A percentile compares a stretch with the other conserved stretches of the same genome.
These are phyloP conservation scores for Globisporangium paddicum DNA, from an alignment of 352 stramenopile species.

Conservation along the genomic window DNA sequence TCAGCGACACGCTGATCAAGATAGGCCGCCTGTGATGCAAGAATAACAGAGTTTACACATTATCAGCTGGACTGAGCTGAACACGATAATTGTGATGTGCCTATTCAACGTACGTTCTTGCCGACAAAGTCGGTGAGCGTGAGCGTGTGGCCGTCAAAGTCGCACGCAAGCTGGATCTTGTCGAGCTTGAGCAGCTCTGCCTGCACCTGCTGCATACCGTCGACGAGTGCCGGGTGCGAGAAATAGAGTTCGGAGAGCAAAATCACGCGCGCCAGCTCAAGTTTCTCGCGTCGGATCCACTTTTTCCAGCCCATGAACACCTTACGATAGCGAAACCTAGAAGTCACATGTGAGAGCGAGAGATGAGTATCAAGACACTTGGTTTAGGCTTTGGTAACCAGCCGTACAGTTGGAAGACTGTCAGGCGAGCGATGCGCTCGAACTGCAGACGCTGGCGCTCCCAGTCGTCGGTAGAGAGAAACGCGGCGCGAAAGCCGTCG, in stretches of 20 bases:
- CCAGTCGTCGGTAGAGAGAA: slow-evolving; percentile 41
- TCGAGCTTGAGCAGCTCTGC: slow-evolving; percentile 26
- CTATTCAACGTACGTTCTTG: slow-evolving; percentile 46
- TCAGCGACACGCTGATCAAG: slow-evolving; percentile 10
- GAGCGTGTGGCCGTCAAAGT: slow-evolving; percentile 36
- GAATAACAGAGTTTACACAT: background rate
- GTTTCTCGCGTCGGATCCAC: slow-evolving; percentile 37
- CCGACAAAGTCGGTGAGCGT: slow-evolving; percentile 26
- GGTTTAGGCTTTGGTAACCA: background rate
- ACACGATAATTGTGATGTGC: no score
- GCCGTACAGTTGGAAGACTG: slow-evolving; percentile 50
- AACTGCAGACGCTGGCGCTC: slow-evolving; percentile 52
- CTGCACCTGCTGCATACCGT: slow-evolving; percentile 30
- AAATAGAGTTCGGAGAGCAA: slow-evolving; percentile 49
- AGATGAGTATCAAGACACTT: background rate
- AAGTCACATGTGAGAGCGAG: background rate
- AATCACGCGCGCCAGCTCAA: slow-evolving; percentile 33
- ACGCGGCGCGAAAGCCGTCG: slow-evolving; percentile 36
- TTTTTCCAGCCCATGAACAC: slow-evolving; percentile 55
- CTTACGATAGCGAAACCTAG: slow-evolving; percentile 66
- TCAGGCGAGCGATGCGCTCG: slow-evolving; percentile 21
- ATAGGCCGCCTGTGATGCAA: slow-evolving; percentile 9
- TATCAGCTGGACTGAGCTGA: no score
- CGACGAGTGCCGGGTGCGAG: slow-evolving; percentile 28
- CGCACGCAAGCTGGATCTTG: slow-evolving; percentile 30